Evolutionary conservation across 1,139 yeast species (phyloP).

Genomic region (Komagataea norvegica): DNA sequence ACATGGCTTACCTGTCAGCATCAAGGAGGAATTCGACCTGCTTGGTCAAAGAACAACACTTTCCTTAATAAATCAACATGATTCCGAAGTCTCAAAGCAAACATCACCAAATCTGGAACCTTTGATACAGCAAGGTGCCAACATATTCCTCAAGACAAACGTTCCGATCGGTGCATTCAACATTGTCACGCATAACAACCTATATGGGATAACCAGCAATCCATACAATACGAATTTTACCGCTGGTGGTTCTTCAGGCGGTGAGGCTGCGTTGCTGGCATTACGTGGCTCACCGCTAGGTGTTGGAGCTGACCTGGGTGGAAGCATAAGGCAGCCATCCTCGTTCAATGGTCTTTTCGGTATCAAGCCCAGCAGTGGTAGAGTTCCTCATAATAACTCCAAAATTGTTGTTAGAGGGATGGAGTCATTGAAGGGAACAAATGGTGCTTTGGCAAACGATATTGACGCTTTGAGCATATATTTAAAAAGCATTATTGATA

Average conservation of each 20-base stretch:
- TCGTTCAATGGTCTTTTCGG: constrained; percentile 52
- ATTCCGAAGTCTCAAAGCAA: constrained; percentile 33
- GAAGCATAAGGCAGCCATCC: constrained; percentile 56
- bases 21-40: constrained; percentile 49
- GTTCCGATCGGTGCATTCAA: constrained; percentile 57
- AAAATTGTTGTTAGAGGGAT: constrained; percentile 56
- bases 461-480: constrained; percentile 60
- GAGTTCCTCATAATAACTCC: constrained; percentile 45
- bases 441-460: constrained; percentile 56
- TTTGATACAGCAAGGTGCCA: constrained; percentile 45
- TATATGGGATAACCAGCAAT: constrained; percentile 46
- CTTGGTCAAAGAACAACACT: constrained; percentile 41
- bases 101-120: constrained; percentile 41
- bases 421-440: constrained; percentile 49
- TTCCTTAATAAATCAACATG: constrained; percentile 38
- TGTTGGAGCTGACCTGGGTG: constrained; percentile 64
- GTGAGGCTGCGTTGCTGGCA: constrained; percentile 56
- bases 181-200: constrained; percentile 42
- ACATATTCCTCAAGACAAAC: constrained; percentile 52
- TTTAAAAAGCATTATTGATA: constrained; percentile 46
- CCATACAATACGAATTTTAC: constrained; percentile 41
- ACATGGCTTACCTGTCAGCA: constrained; percentile 64
- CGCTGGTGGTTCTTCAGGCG: constrained; percentile 59
- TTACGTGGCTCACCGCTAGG: constrained; percentile 49
- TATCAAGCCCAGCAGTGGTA: constrained; percentile 44